phyloP scores from a whole-genome alignment of 805 yeast species.

The Lachancea fermentati region DNA sequence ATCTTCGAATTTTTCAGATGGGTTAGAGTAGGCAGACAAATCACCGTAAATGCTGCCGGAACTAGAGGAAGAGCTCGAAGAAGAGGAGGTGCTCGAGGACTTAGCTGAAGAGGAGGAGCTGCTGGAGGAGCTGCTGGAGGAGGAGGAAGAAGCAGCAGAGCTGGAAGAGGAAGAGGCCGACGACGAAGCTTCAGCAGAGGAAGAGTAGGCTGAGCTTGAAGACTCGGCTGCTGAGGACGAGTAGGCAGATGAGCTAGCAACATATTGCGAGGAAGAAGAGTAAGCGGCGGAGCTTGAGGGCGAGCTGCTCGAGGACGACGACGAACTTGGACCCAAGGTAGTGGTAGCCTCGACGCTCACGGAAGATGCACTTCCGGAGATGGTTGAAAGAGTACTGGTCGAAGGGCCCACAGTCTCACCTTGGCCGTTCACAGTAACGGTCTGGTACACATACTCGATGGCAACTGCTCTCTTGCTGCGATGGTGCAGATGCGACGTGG shows the following conservation, averaged over 20 bases:
- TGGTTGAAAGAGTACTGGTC: slow-evolving; percentile 20
- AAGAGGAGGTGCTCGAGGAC: slow-evolving; percentile 23
- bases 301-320: slow-evolving; percentile 13
- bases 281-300: slow-evolving; percentile 20
- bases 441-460: slow-evolving; percentile 47
- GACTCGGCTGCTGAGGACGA: slow-evolving; percentile 33
- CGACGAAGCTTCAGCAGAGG: background rate
- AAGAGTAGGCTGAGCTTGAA: slow-evolving; percentile 21
- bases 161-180: slow-evolving; percentile 1
- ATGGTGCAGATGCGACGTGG: slow-evolving; percentile 37
- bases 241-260: slow-evolving; percentile 30
- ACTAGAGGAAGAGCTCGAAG: slow-evolving; percentile 31
- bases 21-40: slow-evolving; percentile 42
- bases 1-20: slow-evolving; percentile 53
- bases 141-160: slow-evolving; percentile 3
- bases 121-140: slow-evolving; percentile 6
- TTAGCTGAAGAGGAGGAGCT: slow-evolving; percentile 17
- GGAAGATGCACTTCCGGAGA: slow-evolving; percentile 22
- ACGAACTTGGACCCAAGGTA: slow-evolving; percentile 22
- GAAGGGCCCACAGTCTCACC: slow-evolving; percentile 40
- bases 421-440: slow-evolving; percentile 47
- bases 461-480: slow-evolving; percentile 49
- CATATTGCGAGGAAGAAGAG: slow-evolving; percentile 22
- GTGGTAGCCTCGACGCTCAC: slow-evolving; percentile 14
- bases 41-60: slow-evolving; percentile 46